Evolutionary conservation across 2,329 filamentous ascomycete species (phyloP), one percentile per base, ranked within the genome.

Genomic region (Phyllachora maydis): DNA sequence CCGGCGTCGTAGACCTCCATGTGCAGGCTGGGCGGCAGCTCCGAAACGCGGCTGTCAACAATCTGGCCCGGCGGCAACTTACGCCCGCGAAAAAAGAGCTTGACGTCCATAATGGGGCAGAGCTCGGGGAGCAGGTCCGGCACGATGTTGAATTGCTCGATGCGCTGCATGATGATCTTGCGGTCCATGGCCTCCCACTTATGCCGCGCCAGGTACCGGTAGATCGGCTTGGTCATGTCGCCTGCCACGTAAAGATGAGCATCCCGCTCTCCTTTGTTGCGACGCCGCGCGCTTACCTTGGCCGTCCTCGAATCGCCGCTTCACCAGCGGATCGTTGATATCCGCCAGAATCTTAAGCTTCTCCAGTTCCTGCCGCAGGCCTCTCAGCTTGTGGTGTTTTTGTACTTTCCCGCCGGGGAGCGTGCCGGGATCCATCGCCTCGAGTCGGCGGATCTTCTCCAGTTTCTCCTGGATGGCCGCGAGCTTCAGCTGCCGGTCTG

Each of bases 221-320:
- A 98, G 42, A 98, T 83, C 32, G 85, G 85, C 48, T 91, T 91
- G 54, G 67, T 73, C 81, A 95, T 85, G 48, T 95, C 82, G 33
- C 76, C 83, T 93, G 34, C 19, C 10, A 9, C n/a, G 6, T 9
- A n/a, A n/a, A 13, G 8, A 14, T 8, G n/a, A 18, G 5, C 11
- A 9, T 14, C 16, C 29, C 11, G 24, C 23, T 30, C 26, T 26
- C 24, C 16, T 14, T 8, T 14, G 11, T 19, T 22, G 22, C 25
- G 12, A 12, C 23, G 11, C 14, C 19, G 7, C 24, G 24, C 11
- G 24, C 63, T 37, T 55, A 92, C 85, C 82, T 38, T 73, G 49
- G 13, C 83, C 82, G 47, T 95, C 83, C 45, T 98, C 88, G 35
- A 91, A 95, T 34, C 66, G 72, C 51, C 81, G 78, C 65, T 93